Evolutionary conservation across 2,329 filamentous ascomycete genomes (phyloP).

Genomic region (Diaporthe sp.): DNA sequence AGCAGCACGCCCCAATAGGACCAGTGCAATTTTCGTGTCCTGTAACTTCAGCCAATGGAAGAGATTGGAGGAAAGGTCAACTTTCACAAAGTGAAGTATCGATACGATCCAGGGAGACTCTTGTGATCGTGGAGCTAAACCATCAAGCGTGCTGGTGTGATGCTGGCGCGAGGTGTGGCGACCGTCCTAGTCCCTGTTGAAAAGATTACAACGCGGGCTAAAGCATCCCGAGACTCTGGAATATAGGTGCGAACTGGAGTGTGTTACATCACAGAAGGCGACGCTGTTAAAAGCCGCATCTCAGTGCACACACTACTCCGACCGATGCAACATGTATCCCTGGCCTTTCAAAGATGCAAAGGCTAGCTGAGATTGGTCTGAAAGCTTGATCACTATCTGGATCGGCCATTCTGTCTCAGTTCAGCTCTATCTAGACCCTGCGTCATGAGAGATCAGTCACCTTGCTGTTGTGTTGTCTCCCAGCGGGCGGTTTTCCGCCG

Average conservation of each 20-base stretch:
- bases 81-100: neutral
- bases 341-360: too few relatives aligned
- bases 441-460: neutral
- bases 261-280: neutral
- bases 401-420: neutral
- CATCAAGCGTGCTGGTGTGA: neutral
- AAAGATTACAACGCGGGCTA: neutral
- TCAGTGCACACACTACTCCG: neutral
- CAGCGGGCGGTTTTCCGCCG: too few relatives aligned
- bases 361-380: neutral
- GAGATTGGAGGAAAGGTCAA: fast-evolving
- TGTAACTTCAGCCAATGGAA: neutral
- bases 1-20: too few relatives aligned
- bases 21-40: too few relatives aligned
- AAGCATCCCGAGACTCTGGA: neutral
- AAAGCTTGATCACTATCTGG: neutral
- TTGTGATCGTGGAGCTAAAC: neutral
- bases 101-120: too few relatives aligned
- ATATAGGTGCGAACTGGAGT: neutral
- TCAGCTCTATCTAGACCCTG: neutral
- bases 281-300: neutral
- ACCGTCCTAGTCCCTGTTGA: too few relatives aligned
- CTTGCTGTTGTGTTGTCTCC: neutral
- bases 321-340: neutral
- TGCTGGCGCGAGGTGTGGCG: neutral